A percentile compares a stretch with the other conserved stretches of the same genome.
These are phyloP conservation scores for Cutaneotrichosporon cavernicola DNA, from an alignment of 1,284 basidiomycete genomes.

Conservation along the genomic window DNA sequence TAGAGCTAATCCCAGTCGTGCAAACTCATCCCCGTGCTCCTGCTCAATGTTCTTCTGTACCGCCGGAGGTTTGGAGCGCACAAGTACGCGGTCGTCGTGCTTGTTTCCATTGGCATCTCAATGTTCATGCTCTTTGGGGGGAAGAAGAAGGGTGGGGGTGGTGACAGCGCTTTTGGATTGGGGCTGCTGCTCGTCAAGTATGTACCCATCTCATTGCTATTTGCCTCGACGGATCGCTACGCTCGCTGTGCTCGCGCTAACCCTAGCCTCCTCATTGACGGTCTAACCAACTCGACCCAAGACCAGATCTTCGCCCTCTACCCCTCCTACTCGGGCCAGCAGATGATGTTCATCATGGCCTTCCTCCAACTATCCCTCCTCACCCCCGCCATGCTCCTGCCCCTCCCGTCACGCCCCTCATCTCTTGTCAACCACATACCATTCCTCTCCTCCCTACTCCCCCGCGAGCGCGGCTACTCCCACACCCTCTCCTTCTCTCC, in stretches of 20 bases:
- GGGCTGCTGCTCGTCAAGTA: constrained; percentile 47
- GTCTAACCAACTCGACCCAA: constrained; percentile 94
- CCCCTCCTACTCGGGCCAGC: constrained; percentile 65
- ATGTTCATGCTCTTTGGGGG: constrained; percentile 82
- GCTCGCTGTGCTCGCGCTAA: not conserved
- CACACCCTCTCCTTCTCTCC: constrained; percentile 55
- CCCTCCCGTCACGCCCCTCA: constrained; percentile 36
- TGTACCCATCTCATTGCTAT: constrained; percentile 16
- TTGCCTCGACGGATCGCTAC: not conserved
- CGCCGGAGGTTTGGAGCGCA: constrained; percentile 84
- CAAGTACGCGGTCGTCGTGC: constrained; percentile 88
- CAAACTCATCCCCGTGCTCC: constrained; percentile 68
- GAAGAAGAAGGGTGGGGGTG: constrained; percentile 47
- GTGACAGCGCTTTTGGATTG: constrained; percentile 47
- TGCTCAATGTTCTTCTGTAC: constrained; percentile 64
- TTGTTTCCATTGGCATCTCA: constrained; percentile 90
- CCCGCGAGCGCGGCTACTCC: constrained; percentile 27
- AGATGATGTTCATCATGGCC: constrained; percentile 96
- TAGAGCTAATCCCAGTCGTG: constrained; percentile 63
- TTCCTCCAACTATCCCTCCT: constrained; percentile 66
- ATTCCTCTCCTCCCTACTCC: constrained; percentile 55
- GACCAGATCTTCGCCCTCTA: constrained; percentile 81
- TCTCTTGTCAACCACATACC: constrained; percentile 52
- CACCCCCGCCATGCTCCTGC: constrained; percentile 62
- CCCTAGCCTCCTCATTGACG: constrained; percentile 83